Evolutionary conservation across 2,329 filamentous ascomycete genomes (phyloP).

Genomic region (Thyridium curvatum): DNA sequence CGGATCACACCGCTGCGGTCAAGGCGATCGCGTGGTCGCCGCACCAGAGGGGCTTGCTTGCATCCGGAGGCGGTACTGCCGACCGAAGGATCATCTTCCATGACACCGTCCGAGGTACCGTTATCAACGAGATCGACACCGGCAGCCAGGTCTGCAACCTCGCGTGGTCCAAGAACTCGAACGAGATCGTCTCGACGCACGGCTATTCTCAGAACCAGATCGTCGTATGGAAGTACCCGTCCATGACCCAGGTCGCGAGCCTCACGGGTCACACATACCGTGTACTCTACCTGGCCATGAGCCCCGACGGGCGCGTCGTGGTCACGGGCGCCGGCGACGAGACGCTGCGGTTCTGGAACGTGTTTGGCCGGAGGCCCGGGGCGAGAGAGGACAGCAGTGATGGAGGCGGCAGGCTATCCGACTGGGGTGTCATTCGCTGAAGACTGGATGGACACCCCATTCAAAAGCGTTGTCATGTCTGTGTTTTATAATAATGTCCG

Average conservation of each 20-base stretch:
- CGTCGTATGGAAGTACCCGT: conserved; percentile 98
- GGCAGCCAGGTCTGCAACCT: conserved; percentile 99
- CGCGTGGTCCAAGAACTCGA: conserved; percentile 94
- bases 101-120: conserved; percentile 79
- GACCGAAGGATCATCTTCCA: conserved; percentile 97
- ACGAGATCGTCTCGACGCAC: conserved; percentile 95
- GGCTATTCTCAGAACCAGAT: conserved; percentile 98
- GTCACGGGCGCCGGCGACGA: conserved; percentile 96
- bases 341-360: conserved; percentile 93
- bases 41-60: conserved; percentile 89
- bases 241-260: conserved; percentile 94
- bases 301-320: conserved; percentile 86
- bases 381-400: conserved; percentile 64
- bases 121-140: conserved; percentile 86
- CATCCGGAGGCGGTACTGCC: conserved; percentile 90
- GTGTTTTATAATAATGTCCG: background rate
- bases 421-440: conserved; percentile 79
- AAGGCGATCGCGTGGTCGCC: conserved; percentile 98
- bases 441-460: background rate
- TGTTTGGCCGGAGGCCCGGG: conserved; percentile 78
- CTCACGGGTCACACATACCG: conserved; percentile 95
- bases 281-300: conserved; percentile 95
- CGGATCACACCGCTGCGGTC: conserved; percentile 90
- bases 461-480: background rate
- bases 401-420: conserved; percentile 55